Conservation (phyloP, 2,329 filamentous ascomycete species). For the Coleophoma cylindrospora region DNA sequence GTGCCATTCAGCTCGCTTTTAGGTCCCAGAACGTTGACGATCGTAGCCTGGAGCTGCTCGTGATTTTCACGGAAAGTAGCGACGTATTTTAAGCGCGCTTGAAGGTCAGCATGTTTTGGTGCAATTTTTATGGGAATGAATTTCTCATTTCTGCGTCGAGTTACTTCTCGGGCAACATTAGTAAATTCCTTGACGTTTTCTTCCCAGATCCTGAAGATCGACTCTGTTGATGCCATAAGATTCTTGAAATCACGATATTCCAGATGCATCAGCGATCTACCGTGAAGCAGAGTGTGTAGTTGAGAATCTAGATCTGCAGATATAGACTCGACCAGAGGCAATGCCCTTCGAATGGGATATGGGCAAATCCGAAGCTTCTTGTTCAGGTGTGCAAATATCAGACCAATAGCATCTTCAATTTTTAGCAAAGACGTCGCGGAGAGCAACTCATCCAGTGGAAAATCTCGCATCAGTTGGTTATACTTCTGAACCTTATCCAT, state of each 20-base stretch:
- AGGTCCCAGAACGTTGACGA: constrained; percentile 90
- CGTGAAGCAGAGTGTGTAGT: constrained; percentile 79
- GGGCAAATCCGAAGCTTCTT: constrained; percentile 96
- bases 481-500: constrained; percentile 97
- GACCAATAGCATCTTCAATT: constrained; percentile 79
- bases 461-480: constrained; percentile 98
- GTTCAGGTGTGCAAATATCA: constrained; percentile 93
- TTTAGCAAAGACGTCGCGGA: constrained; percentile 87
- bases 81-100: constrained; percentile 89
- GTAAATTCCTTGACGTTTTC: constrained; percentile 97
- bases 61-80: constrained; percentile 94
- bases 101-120: constrained; percentile 81
- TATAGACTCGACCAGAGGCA: constrained; percentile 94
- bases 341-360: constrained; percentile 85
- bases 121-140: constrained; percentile 98
- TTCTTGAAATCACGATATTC: constrained; percentile 86
- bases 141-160: constrained; percentile 87
- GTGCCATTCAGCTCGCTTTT: constrained; percentile 52
- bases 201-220: constrained; percentile 91
- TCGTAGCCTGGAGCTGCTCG: constrained; percentile 93
- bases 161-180: constrained; percentile 93
- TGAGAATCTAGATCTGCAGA: constrained; percentile 87
- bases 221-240: constrained; percentile 77
- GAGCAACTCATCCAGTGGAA: constrained; percentile 89
- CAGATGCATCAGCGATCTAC: constrained; percentile 83